Base-by-base conservation (phyloP, 208 protist genomes). In the Angomonas deanei region DNA sequence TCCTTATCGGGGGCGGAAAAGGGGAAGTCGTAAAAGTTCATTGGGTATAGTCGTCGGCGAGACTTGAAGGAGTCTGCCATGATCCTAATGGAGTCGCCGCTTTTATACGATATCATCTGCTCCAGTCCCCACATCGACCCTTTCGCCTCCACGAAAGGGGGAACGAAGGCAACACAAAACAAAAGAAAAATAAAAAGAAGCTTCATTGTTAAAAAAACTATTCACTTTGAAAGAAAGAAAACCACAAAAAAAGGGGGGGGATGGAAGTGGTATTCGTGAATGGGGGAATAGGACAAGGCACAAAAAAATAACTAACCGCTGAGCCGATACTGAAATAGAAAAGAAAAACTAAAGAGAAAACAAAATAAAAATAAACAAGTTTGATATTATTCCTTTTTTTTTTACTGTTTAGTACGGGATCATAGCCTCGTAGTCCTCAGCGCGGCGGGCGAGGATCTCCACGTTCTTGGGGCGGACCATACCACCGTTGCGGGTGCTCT, bases 21-120 rank as follows among this genome's bases (percentile, higher is more conserved):
- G 13, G 86, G 81, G 4, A 99, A 46, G 11, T 30, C 72, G 72
- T 98, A 99, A 78, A 92, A 98, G 49, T 91, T 86, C 64, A 94
- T 98, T 3, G 97, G 97, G 6, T 98, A 67, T 48, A 98, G 79
- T 0, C 80, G 94, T 27, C 84, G 65, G 10, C 76, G 61, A 24
- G 88, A 94, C 3, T 93, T 94, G 27, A 98, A 83, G 34, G 96
- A 91, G 65, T 97, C 96, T 0, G 97, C 96, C 3, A 74, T 61
- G 6, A 82, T 72, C 0, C 34, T 61, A 21, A 93, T 54, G 0
- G 53, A 21, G 0, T 33, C 34, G 6, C 39, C 52, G 3, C 3
- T 0, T 0, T n/a, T 1, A 55, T 86, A 76, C 13, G 38, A 52
- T 0, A 28, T 49, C 8, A 76, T 39, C 5, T 24, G 27, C 10